Conservation (phyloP, 371 early-diverging fungal genomes). For the Syncephalastrum racemosum region DNA sequence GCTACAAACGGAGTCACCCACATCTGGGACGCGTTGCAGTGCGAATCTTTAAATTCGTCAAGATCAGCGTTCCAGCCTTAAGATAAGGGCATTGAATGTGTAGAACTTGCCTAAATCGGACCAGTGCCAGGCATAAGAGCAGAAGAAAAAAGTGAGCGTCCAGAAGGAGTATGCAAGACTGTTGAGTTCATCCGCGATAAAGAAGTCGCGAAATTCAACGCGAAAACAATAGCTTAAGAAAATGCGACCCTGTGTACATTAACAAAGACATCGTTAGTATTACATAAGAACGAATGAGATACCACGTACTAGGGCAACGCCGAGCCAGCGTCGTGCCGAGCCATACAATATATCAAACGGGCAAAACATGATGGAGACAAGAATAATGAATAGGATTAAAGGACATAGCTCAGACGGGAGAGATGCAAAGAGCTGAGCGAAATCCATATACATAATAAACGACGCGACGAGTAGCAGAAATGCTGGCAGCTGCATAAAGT, state of each 20-base stretch:
- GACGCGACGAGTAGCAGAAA: conserved; percentile 57
- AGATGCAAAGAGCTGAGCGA: conserved; percentile 41
- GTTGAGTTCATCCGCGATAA: conserved; percentile 81
- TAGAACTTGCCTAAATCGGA: conserved; percentile 43
- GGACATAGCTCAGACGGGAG: conserved; percentile 59
- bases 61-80: background rate
- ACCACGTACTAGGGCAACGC: conserved; percentile 38
- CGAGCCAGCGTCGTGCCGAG: conserved; percentile 73
- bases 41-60: conserved; percentile 3
- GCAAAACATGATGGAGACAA: conserved; percentile 56
- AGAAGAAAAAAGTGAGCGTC: conserved; percentile 67
- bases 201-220: conserved; percentile 86
- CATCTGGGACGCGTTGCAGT: conserved; percentile 61
- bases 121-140: conserved; percentile 63
- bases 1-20: conserved; percentile 65
- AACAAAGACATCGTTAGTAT: background rate
- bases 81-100: background rate
- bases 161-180: conserved; percentile 74
- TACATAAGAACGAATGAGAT: background rate
- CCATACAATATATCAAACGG: conserved; percentile 69
- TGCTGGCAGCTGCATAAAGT: conserved; percentile 55
- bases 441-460: conserved; percentile 54
- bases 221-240: conserved; percentile 53
- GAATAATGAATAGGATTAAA: conserved; percentile 49
- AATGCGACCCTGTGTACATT: conserved; percentile 42